Evolutionary conservation across 2,329 filamentous ascomycete genomes (phyloP), one percentile per base, ranked within the genome.

Genomic region (Pyrenophora tritici-repentis): DNA sequence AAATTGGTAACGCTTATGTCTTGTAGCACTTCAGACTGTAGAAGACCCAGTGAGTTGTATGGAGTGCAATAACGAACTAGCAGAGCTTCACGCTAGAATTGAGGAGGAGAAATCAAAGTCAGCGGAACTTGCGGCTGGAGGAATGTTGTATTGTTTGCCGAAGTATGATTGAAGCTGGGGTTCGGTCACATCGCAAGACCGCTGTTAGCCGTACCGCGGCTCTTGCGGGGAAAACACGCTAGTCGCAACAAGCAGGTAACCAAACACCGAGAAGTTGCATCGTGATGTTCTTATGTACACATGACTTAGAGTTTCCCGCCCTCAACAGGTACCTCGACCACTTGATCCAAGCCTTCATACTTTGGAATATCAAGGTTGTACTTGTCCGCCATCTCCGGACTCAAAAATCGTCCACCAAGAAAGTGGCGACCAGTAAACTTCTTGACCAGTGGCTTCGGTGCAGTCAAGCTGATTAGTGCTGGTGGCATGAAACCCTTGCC

Each of bases 351-450:
- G 0, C 92, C 94, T 63, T 88, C 80, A 74, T 97, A 99, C 58
- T 83, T 76, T 4, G 93, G 93, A 45, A 96, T 72, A 63, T 94
- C 88, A 55, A 99, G 81, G 39, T 85, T 84, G 76, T 96, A 99
- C 76, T 94, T 97, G 63, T 88, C 83, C 29, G 91, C 88, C 65
- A 97, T 86, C 43, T 81, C 80, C 45, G 85, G 84, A 16, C 88
- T 85, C 67, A 99, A 81, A 67, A 99, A 99, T 53, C 90, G 89
- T 2, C 94, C 94, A 6, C 94, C 94, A 47, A 99, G 75, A 68
- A 97, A 99, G 78, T 99, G 94, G 39, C 90, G 84, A 1, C 93
- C 94, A 56, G 79, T 85, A 73, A 96, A 99, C 71, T 86, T 85
- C 73, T 87, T 88, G 6, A 91, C 88, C 54, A 96, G 78, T 6